These are phyloP conservation scores for Persicaria maculosa DNA, from an alignment of 148 eudicot genomes.

Conservation along the genomic window DNA sequence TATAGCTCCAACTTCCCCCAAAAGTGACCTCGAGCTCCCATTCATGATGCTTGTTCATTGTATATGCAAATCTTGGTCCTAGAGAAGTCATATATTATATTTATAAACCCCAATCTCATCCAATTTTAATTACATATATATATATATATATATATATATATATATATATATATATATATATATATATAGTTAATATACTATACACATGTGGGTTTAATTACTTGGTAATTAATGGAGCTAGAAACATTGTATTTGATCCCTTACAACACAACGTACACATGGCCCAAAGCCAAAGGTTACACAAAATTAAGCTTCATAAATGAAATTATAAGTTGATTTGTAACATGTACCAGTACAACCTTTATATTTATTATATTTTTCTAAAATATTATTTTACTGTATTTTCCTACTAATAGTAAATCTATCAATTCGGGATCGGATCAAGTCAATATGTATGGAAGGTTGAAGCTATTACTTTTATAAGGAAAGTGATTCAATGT, in stretches of 20 bases:
- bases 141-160: not conserved
- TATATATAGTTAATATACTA: not conserved
- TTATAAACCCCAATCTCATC: not conserved
- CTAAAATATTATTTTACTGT: not conserved
- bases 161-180: no score
- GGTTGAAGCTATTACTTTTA: not conserved
- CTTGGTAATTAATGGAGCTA: not conserved
- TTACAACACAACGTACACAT: not conserved
- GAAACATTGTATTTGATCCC: slow-evolving; percentile 10
- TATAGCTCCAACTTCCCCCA: not conserved
- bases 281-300: slow-evolving; percentile 1
- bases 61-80: slow-evolving; percentile 7
- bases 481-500: no score
- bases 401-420: not conserved
- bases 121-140: slow-evolving; percentile 1
- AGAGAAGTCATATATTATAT: not conserved
- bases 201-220: slow-evolving; percentile 3
- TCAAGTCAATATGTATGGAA: not conserved
- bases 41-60: slow-evolving; percentile 7
- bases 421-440: not conserved
- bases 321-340: slow-evolving; percentile 9
- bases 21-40: not conserved
- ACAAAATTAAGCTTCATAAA: slow-evolving; percentile 8
- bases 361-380: not conserved
- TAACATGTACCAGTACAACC: not conserved